These are phyloP conservation scores for Penicillium sp. DNA, from an alignment of 2,329 filamentous ascomycete species.

Conservation along the genomic window DNA sequence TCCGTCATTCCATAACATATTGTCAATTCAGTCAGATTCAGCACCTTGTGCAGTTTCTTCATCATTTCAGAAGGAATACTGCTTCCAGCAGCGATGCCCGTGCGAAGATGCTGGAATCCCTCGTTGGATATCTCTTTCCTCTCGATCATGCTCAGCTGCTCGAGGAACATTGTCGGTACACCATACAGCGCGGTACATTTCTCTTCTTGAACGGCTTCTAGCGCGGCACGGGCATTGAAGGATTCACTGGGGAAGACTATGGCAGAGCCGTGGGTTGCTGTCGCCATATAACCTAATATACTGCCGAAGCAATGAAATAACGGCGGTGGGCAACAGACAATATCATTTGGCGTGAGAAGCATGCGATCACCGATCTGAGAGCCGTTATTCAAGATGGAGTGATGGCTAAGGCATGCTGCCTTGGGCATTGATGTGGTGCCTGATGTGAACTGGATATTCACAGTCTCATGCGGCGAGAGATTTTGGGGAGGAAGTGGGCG, in stretches of 20 bases:
- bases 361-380: slow-evolving; percentile 79
- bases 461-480: slow-evolving; percentile 64
- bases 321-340: slow-evolving; percentile 63
- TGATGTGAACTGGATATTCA: slow-evolving; percentile 96
- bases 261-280: slow-evolving; percentile 73
- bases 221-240: slow-evolving; percentile 73
- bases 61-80: slow-evolving; percentile 78
- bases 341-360: slow-evolving; percentile 70
- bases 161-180: slow-evolving; percentile 92
- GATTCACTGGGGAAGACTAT: slow-evolving; percentile 85
- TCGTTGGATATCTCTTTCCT: slow-evolving; percentile 46
- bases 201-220: slow-evolving; percentile 63
- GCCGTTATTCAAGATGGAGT: slow-evolving; percentile 89
- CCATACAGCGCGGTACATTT: slow-evolving; percentile 73
- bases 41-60: slow-evolving; percentile 60
- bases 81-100: slow-evolving; percentile 87
- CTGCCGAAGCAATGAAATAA: slow-evolving; percentile 75
- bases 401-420: slow-evolving; percentile 83
- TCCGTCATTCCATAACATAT: slow-evolving; percentile 99
- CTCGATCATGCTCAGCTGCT: slow-evolving; percentile 75
- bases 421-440: slow-evolving; percentile 92
- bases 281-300: slow-evolving; percentile 94
- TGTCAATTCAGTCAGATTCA: slow-evolving; percentile 79
- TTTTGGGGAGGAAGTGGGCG: slow-evolving; percentile 46
- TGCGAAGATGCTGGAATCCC: slow-evolving; percentile 67